Base-by-base conservation (phyloP, 495 filamentous ascomycete species). In the Xeromyces bisporus region DNA sequence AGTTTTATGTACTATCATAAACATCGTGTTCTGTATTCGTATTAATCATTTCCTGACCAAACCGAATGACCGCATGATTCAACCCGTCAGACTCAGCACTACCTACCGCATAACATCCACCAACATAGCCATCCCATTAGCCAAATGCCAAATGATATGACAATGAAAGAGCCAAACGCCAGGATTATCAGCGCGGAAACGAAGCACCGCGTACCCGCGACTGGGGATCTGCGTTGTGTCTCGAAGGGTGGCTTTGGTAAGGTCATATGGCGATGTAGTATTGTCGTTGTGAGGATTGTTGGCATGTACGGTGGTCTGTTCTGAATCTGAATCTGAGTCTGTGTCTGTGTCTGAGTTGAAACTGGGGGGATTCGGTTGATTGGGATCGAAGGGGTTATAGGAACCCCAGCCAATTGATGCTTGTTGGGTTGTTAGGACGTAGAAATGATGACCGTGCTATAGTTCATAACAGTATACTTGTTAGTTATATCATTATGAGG, bases 381-480 rank as follows among this genome's bases (percentile, higher is more conserved):
- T n/a, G 24, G 64, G 58, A 14, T 47, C 40, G 36, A 53, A 55
- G 34, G 69, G 70, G 18, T 67, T 55, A 35, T 50, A 61, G 5
- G 55, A 56, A 23, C 55, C 57, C 57, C 55, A 59, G 33, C 55
- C 53, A 12, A 39, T 45, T 3, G 39, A 17, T 4, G 50, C 30
- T 33, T 51, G 29, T 28, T 53, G 40, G 2, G 73, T 61, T 15
- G 56, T 51, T 9, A 81, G 58, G 10, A 82, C 60, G 44, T 86
- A 85, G 56, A 87, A 89, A 42, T 77, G 68, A 55, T 92, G 80
- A 3, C 83, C 83, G 58, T 92, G 84, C 28, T 86, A n/a, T n/a
- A n/a, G n/a, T n/a, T n/a, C n/a, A n/a, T n/a, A n/a, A n/a, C n/a
- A n/a, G n/a, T n/a, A n/a, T n/a, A n/a, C n/a, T 54, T 58, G 20